Evolutionary conservation across 352 stramenopile genomes (phyloP).

Genomic region (Phytopythium montanum): DNA sequence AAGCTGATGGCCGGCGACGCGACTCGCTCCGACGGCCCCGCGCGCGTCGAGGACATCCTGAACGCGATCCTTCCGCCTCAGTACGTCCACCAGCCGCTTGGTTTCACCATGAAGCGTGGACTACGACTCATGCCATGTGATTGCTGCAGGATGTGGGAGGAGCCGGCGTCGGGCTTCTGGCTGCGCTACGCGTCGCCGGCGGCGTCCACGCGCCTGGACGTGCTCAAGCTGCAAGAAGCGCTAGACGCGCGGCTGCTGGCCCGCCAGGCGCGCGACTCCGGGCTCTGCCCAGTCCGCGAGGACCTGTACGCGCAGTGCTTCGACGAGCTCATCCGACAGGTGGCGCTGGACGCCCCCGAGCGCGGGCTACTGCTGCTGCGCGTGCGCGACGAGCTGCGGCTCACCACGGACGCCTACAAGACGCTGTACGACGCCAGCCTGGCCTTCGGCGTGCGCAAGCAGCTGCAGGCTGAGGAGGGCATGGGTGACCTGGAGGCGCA

Average conservation of each 20-base stretch:
- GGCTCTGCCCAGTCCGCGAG: conserved; percentile 92
- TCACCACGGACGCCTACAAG: conserved; percentile 95
- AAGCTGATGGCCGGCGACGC: conserved; percentile 20
- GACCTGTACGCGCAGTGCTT: conserved; percentile 93
- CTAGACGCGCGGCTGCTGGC: conserved; percentile 89
- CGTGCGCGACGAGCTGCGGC: conserved; percentile 91
- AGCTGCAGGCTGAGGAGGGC: conserved; percentile 91
- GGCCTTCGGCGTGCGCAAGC: conserved; percentile 92
- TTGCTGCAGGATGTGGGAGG: conserved; percentile 60
- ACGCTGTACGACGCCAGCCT: conserved; percentile 93
- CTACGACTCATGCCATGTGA: conserved; percentile 1
- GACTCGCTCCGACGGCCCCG: conserved; percentile 36
- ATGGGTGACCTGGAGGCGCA: conserved; percentile 84
- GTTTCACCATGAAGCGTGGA: not conserved
- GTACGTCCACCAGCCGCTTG: conserved; percentile 18
- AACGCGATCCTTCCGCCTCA: conserved; percentile 75
- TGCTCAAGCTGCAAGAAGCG: conserved; percentile 89
- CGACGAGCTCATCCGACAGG: conserved; percentile 92
- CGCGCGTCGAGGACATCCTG: conserved; percentile 70
- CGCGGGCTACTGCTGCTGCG: conserved; percentile 89
- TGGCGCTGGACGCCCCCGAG: conserved; percentile 91
- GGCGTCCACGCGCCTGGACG: conserved; percentile 90
- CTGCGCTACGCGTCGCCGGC: conserved; percentile 90
- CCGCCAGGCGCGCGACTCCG: conserved; percentile 89
- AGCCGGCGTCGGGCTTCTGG: conserved; percentile 84